Evolutionary conservation across 129 eudicot genomes (phyloP).

Genomic region (Kitagawia praeruptora): DNA sequence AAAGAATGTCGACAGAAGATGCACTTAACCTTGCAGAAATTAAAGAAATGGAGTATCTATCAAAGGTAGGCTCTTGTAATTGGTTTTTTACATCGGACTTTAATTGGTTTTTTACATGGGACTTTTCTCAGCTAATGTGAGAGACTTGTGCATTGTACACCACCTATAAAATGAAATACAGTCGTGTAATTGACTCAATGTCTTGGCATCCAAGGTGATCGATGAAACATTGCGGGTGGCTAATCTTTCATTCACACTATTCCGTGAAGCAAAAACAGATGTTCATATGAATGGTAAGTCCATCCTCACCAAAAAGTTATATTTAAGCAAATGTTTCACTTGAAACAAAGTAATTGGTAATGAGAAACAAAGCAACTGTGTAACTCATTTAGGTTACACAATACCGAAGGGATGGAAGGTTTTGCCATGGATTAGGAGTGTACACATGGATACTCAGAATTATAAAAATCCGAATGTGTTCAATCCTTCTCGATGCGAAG

Average conservation of each 20-base stretch:
- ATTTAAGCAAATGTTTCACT: too few relatives aligned
- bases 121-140: neutral
- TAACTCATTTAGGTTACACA: conserved; percentile 1
- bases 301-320: neutral
- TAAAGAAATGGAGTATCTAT: conserved; percentile 9
- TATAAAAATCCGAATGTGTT: neutral
- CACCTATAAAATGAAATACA: too few relatives aligned
- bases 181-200: neutral
- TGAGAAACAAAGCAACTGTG: neutral
- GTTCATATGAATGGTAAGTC: conserved; percentile 8
- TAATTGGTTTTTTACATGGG: neutral
- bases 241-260: conserved; percentile 1
- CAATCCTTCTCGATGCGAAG: conserved; percentile 9
- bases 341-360: too few relatives aligned
- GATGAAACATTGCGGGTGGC: conserved; percentile 4
- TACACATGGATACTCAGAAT: conserved; percentile 7
- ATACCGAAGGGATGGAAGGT: conserved; percentile 10
- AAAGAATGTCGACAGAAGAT: neutral
- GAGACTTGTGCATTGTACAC: neutral
- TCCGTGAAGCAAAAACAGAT: conserved; percentile 1
- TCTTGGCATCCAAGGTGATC: neutral
- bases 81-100: neutral
- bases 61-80: neutral
- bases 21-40: neutral
- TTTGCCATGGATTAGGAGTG: conserved; percentile 14